These are phyloP conservation scores for Pseudocercospora eumusae DNA, from an alignment of 2,329 filamentous ascomycete genomes.

Conservation along the genomic window DNA sequence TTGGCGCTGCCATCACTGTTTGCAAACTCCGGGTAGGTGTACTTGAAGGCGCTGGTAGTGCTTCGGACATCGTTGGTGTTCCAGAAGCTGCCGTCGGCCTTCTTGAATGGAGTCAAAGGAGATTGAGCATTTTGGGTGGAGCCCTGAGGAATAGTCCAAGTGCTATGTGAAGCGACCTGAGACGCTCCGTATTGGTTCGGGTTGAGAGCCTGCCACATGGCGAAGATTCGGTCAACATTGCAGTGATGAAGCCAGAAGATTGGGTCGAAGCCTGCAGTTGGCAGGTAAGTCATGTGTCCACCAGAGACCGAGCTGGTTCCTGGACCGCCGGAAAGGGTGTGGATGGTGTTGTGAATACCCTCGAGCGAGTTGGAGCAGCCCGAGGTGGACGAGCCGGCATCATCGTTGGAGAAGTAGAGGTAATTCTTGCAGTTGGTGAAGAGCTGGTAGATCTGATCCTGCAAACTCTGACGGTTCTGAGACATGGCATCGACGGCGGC, in stretches of 20 bases:
- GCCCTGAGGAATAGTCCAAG: constrained; percentile 37
- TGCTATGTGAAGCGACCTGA: constrained; percentile 32
- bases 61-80: constrained; percentile 63
- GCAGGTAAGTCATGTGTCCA: constrained; percentile 40
- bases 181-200: constrained; percentile 32
- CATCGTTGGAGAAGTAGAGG: constrained; percentile 33
- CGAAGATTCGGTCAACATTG: constrained; percentile 40
- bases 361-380: constrained; percentile 33
- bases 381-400: constrained; percentile 23
- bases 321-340: constrained; percentile 31
- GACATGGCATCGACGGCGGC: constrained; percentile 24
- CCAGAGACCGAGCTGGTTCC: constrained; percentile 22
- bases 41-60: constrained; percentile 63
- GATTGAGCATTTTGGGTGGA: constrained; percentile 27
- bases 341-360: constrained; percentile 35
- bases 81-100: constrained; percentile 64
- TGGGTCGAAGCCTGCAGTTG: constrained; percentile 38
- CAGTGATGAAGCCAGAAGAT: constrained; percentile 41
- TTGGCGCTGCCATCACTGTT: constrained; percentile 42
- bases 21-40: constrained; percentile 71
- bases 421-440: constrained; percentile 33
- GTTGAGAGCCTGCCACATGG: constrained; percentile 39
- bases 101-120: constrained; percentile 63
- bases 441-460: constrained; percentile 33
- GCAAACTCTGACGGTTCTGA: constrained; percentile 26